Evolutionary conservation across 768 basidiomycete genomes (phyloP), one percentile per base, ranked within the genome.

Genomic region (Filobasidium wieringae): DNA sequence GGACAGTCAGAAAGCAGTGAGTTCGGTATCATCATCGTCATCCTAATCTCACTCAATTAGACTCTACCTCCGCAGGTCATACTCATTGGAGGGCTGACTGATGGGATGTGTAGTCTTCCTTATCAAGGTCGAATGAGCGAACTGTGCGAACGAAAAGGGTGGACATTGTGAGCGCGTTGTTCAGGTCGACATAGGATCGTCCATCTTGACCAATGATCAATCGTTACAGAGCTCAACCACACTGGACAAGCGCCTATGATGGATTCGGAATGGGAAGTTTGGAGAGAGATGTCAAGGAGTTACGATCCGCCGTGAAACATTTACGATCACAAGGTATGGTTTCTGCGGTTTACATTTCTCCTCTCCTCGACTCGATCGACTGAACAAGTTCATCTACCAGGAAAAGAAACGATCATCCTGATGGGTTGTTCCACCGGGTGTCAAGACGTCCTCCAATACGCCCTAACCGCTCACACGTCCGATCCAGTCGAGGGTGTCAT

Each of bases 401-500:
- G 67, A 2, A 53, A 63, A 8, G 50, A 58, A 15, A 63, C 55
- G 24, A 51, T 73, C n/a, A 60, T 73, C 30, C 49, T 69, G 26
- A 68, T 71, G 63, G 72, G 72, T 34, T 69, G 70, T 37, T 70
- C 69, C 1, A 73, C 72, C 14, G 72, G 72, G 2, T 69, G 61
- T 33, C 72, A 73, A 63, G 68, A 70, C 50, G 63, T 68, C 17
- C 66, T 68, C 9, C 59, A 64, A 14, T 72, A 70, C 62, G 68
- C 72, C 30, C 61, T 54, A 30, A 52, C 51, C 12, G 26, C 31
- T 12, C 49, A 61, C 19, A 32, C 60, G 11, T 26, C 55, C 32
- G 51, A 58, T 4, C 51, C 55, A 3, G 63, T 73, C 40, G 56
- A 67, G 36, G 72, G 69, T 3, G 72, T 68, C 24, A 73, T 73